A percentile compares a stretch with the other conserved stretches of the same genome.
Conservation (phyloP, 345 rosid genomes). For the Iberis pinnata region DNA sequence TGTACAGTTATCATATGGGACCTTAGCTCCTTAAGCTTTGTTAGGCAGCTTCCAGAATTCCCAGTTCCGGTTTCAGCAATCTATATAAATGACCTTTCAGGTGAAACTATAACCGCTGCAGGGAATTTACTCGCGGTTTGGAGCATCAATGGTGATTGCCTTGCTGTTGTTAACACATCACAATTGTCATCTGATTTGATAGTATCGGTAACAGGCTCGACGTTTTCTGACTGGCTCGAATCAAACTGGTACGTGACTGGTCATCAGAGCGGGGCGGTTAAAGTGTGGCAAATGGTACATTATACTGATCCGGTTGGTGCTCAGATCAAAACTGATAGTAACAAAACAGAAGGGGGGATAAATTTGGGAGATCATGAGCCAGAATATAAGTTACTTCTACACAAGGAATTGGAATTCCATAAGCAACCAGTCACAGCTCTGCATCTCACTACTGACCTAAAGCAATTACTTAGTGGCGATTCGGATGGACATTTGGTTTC, state of each 20-base stretch:
- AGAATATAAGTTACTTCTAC: constrained; percentile 77
- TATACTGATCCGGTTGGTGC: constrained; percentile 46
- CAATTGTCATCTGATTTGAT: constrained; percentile 94
- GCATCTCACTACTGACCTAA: constrained; percentile 63
- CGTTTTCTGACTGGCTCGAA: constrained; percentile 87
- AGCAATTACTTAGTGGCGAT: constrained; percentile 94
- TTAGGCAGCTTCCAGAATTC: constrained; percentile 85
- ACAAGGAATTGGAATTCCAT: constrained; percentile 76
- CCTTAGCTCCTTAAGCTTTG: constrained; percentile 76
- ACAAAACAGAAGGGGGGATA: constrained; percentile 42
- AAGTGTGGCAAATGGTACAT: constrained; percentile 95
- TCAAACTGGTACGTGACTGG: constrained; percentile 93
- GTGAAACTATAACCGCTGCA: constrained; percentile 92
- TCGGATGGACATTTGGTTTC: constrained; percentile 77
- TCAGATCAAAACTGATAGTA: constrained; percentile 41
- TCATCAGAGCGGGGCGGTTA: constrained; percentile 97
- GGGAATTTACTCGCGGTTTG: constrained; percentile 93
- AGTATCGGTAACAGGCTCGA: constrained; percentile 74
- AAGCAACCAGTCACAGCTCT: constrained; percentile 87
- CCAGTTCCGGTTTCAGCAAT: constrained; percentile 83
- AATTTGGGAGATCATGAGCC: constrained; percentile 56
- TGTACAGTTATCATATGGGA: constrained; percentile 95
- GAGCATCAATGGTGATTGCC: constrained; percentile 98
- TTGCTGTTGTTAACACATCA: constrained; percentile 79
- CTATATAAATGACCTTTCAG: constrained; percentile 84